Evolutionary conservation across 371 early-diverging fungal species (phyloP).

Genomic region (Mucor racemosus): DNA sequence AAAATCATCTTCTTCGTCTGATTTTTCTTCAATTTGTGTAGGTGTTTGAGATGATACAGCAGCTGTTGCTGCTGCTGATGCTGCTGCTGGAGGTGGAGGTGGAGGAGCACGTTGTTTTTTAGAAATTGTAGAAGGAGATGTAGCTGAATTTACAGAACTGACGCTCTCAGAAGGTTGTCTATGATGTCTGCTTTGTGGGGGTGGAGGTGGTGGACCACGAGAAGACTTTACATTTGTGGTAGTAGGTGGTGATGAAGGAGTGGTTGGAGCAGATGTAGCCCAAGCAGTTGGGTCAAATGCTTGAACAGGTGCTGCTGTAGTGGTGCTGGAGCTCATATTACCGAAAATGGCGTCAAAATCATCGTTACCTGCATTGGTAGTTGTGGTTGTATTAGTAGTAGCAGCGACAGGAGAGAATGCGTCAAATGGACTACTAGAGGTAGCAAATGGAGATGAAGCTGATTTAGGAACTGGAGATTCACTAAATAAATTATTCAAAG

Average conservation of each 20-base stretch:
- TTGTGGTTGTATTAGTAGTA: not conserved
- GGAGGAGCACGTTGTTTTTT: slow-evolving; percentile 15
- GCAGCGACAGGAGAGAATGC: too few relatives aligned
- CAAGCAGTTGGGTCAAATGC: slow-evolving; percentile 34
- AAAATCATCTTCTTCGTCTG: slow-evolving; percentile 38
- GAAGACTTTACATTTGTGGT: slow-evolving; percentile 9
- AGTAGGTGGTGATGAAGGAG: slow-evolving; percentile 2
- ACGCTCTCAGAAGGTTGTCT: slow-evolving; percentile 37
- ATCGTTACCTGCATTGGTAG: slow-evolving; percentile 8
- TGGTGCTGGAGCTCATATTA: slow-evolving; percentile 13
- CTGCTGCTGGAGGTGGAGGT: slow-evolving; percentile 26
- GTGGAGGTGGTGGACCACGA: slow-evolving; percentile 45
- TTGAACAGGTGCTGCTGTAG: slow-evolving; percentile 9
- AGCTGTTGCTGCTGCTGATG: not conserved
- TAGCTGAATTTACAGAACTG: slow-evolving; percentile 27
- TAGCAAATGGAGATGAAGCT: not conserved
- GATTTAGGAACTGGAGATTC: slow-evolving; percentile 1
- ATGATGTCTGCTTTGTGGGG: slow-evolving; percentile 54
- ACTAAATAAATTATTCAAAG: slow-evolving; percentile 24
- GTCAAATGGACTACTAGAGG: slow-evolving; percentile 1
- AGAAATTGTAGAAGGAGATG: slow-evolving; percentile 29
- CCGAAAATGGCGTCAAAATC: slow-evolving; percentile 57
- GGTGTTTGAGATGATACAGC: not conserved
- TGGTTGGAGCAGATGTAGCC: slow-evolving; percentile 22
- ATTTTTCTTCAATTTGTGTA: slow-evolving; percentile 1